phyloP scores from a whole-genome alignment of 768 basidiomycete genomes.

The Chiua virens region DNA sequence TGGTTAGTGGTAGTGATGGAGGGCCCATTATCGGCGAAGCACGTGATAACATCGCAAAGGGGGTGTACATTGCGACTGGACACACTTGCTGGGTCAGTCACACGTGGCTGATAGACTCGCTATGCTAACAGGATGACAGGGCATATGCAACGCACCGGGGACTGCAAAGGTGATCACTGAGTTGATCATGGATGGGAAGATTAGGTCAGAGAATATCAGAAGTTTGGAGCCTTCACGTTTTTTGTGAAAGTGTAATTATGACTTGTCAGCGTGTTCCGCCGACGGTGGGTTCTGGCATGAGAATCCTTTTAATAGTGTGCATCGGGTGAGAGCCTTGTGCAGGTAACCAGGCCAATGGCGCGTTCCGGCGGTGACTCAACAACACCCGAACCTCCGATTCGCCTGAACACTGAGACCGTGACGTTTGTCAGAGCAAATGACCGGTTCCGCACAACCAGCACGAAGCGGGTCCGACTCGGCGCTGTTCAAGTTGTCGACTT shows the following conservation, averaged over 20 bases:
- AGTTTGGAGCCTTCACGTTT: slow-evolving; percentile 44
- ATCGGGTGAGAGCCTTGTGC: no score
- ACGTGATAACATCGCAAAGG: slow-evolving; percentile 42
- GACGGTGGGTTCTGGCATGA: no score
- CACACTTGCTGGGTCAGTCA: slow-evolving; percentile 75
- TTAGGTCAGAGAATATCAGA: slow-evolving; percentile 38
- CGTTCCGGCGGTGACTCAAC: no score
- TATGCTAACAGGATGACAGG: slow-evolving; percentile 39
- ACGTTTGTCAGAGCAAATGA: no score
- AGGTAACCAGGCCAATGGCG: no score
- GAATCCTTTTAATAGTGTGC: no score
- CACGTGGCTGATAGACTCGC: background rate
- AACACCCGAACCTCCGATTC: no score
- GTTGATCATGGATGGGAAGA: slow-evolving; percentile 64
- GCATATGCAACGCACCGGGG: slow-evolving; percentile 81
- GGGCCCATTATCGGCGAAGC: slow-evolving; percentile 76
- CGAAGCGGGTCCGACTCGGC: slow-evolving; percentile 10
- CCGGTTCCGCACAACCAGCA: background rate
- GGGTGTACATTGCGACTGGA: slow-evolving; percentile 72
- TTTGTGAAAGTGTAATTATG: slow-evolving; percentile 21
- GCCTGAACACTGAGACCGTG: no score
- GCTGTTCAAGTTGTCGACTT: no score
- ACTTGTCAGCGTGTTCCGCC: no score
- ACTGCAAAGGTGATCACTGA: slow-evolving; percentile 75
- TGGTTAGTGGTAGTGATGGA: slow-evolving; percentile 48